phyloP scores from a whole-genome alignment of 78 protist species.

The Carpediemonas membranifera region DNA sequence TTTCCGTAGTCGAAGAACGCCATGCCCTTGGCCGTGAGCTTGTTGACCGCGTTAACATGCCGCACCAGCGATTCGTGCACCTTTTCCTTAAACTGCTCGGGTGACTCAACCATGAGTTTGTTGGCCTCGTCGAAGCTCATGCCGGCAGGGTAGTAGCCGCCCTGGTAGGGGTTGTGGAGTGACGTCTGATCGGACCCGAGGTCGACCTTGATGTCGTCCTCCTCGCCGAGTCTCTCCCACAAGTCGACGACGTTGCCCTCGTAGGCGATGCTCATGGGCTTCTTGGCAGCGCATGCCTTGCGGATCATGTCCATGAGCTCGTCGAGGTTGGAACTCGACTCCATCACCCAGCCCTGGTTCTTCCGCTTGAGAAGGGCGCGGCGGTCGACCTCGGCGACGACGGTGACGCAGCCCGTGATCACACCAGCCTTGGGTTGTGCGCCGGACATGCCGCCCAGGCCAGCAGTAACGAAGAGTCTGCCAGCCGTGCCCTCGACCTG shows the following conservation, averaged over 20 bases:
- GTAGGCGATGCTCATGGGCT: slow-evolving; percentile 44
- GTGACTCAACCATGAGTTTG: slow-evolving; percentile 58
- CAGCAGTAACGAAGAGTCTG: slow-evolving; percentile 63
- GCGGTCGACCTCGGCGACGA: slow-evolving; percentile 68
- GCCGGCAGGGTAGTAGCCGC: slow-evolving; percentile 75
- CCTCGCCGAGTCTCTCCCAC: slow-evolving; percentile 48
- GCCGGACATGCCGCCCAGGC: slow-evolving; percentile 81
- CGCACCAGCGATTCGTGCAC: slow-evolving; percentile 60
- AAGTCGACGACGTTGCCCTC: slow-evolving; percentile 72
- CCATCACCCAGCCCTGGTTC: not conserved
- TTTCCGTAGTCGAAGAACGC: slow-evolving; percentile 78
- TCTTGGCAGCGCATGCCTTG: slow-evolving; percentile 18
- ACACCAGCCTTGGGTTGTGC: slow-evolving; percentile 73
- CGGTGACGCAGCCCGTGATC: slow-evolving; percentile 14
- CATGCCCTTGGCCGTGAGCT: slow-evolving; percentile 55
- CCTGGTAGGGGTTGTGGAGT: slow-evolving; percentile 74
- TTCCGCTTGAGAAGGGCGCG: slow-evolving; percentile 52
- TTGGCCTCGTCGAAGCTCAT: slow-evolving; percentile 62
- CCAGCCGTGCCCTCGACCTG: not conserved
- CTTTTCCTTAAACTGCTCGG: not conserved
- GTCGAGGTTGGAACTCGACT: not conserved
- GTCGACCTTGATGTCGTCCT: slow-evolving; percentile 45
- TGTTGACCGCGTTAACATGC: slow-evolving; percentile 64
- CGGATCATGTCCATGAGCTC: slow-evolving; percentile 6
- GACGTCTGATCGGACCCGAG: slow-evolving; percentile 80